Base-by-base conservation (phyloP, 2,329 filamentous ascomycete genomes). In the Cladosporium austrohemisphaericum region DNA sequence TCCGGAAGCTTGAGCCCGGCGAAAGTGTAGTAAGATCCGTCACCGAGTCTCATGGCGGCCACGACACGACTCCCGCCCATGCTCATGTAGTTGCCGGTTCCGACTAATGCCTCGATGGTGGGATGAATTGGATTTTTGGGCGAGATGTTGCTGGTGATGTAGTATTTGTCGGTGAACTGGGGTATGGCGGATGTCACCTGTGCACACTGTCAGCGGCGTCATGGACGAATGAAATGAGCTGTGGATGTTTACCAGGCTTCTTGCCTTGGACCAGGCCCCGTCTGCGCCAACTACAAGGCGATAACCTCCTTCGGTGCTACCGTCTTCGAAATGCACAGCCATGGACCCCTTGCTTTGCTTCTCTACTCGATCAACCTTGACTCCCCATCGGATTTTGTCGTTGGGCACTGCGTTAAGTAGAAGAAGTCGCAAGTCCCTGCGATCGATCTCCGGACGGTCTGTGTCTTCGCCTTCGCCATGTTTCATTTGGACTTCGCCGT, bases 261-360 rank as follows among this genome's bases (percentile, higher is more conserved):
- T 52, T 3, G 50, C 44, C 61, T 69, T 74, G 6, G 69, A 73
- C 70, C 71, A 75, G 1, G 71, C 70, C 4, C 74, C 74, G 56
- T 77, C 74, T 8, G 70, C 72, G 4, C 75, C 75, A 16, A 78
- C 67, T 4, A 78, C 64, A 2, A 78, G 66, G 32, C 67, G 62
- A 53, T 74, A 74, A 0, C 64, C 69, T 2, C 53, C 57, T 16
- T 65, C 66, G 1, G 51, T 52, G 1, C 41, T 55, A 0, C 67
- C 68, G 52, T 69, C 55, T 2, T 49, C 51, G 38, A 69, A 64
- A 11, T 55, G 53, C 0, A 71, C 46, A 7, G 50, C 43, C 49
- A 60, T 58, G 2, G 6, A 20, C 3, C 52, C 57, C 11, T 60
- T 52, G 2, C 14, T 48, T 6, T 55, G 53, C 29, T 44, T 52